Evolutionary conservation across 2,329 filamentous ascomycete species (phyloP), one percentile per base, ranked within the genome.

Genomic region (Beauveria scarabaeidicola): DNA sequence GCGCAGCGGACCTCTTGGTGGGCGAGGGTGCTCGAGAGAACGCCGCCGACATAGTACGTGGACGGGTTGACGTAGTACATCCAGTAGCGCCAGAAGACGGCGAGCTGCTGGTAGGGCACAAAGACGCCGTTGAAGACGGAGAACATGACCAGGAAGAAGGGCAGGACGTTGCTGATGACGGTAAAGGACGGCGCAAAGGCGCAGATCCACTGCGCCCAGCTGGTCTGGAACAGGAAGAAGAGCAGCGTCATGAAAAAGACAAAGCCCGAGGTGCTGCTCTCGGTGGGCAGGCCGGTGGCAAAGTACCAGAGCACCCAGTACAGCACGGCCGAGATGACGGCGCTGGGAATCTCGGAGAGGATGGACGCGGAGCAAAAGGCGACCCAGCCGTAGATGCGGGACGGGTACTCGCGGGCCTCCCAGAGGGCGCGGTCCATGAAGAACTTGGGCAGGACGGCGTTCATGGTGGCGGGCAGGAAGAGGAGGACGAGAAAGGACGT

Each of bases 161-260:
- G 89, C 5, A 91, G 76, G 23, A 86, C 74, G 67, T 92, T 91
- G 47, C 84, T 84, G 64, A 92, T 90, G 63, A 91, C 87, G 0
- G 88, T 90, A 73, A 91, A 91, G 44, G 79, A 86, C 0, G 89
- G 89, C 0, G 89, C 88, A 71, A 91, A 91, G 0, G 90, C 89
- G 63, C 86, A 89, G 65, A 94, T 90, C 88, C 88, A 93, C 69
- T 91, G 89, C 21, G 88, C 90, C 89, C 86, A 92, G 64, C 79
- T 85, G 36, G 81, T 81, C 70, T 86, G 82, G 78, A 91, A 92
- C 8, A 92, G 71, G 76, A 85, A 90, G 75, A 91, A 91, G 0
- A 93, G 78, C 67, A 92, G 75, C 0, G 82, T 83, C 87, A 94
- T 91, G 27, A 93, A 74, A 75, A 88, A 93, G 17, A 87, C 82